Percentiles rank a stretch among this genome's conserved stretches.
Evolutionary conservation across 2,329 filamentous ascomycete species (phyloP).

Genomic region (Aspergillus sp.): DNA sequence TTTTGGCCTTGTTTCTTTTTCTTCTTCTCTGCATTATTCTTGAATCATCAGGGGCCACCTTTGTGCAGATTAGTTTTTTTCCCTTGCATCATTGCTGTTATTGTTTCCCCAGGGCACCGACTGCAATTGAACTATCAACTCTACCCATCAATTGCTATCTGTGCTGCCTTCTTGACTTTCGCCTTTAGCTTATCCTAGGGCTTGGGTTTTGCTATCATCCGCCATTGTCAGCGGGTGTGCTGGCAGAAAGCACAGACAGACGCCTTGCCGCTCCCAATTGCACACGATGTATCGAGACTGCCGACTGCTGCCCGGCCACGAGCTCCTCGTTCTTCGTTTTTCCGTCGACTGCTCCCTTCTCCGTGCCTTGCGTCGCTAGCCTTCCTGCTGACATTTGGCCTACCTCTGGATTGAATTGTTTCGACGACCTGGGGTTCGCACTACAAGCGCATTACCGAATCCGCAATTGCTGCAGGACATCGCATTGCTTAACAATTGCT

Average conservation of each 20-base stretch:
- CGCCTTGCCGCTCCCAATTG: slow-evolving; percentile 18
- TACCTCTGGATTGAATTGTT: too few relatives aligned
- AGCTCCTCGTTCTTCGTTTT: slow-evolving; percentile 13
- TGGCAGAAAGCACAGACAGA: slow-evolving; percentile 16
- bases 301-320: slow-evolving; percentile 16
- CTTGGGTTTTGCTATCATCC: background rate
- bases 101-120: background rate
- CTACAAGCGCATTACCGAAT: too few relatives aligned
- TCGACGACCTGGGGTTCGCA: too few relatives aligned
- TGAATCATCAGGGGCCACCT: too few relatives aligned
- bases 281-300: slow-evolving; percentile 31
- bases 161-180: too few relatives aligned
- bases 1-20: too few relatives aligned
- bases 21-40: too few relatives aligned
- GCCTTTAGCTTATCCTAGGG: too few relatives aligned
- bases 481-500: too few relatives aligned
- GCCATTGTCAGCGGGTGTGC: slow-evolving; percentile 15
- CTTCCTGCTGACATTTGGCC: slow-evolving; percentile 4
- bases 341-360: slow-evolving; percentile 11
- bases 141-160: background rate
- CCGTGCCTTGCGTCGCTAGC: slow-evolving; percentile 23
- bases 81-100: slow-evolving; percentile 8
- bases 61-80: slow-evolving; percentile 2
- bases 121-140: background rate
- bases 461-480: too few relatives aligned